Conservation (phyloP, 345 rosid genomes). For the Eucalyptus cloeziana region DNA sequence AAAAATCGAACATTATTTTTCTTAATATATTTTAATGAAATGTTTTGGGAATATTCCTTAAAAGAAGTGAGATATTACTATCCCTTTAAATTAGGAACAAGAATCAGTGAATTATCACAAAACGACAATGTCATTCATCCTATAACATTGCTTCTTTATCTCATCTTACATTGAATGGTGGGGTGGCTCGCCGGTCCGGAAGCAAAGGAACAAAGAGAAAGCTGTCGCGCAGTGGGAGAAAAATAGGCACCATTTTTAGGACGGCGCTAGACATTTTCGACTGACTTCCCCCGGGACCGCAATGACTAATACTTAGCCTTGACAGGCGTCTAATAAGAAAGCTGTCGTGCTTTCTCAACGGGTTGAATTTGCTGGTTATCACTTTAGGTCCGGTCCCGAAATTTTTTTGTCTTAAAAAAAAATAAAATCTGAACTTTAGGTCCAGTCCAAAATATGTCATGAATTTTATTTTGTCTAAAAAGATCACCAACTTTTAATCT, state of each 20-base stretch:
- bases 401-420: too few relatives aligned
- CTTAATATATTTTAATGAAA: neutral
- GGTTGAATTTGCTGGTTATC: too few relatives aligned
- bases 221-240: neutral
- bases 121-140: neutral
- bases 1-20: neutral
- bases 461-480: too few relatives aligned
- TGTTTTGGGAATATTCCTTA: neutral
- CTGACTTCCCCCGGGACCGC: neutral
- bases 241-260: neutral
- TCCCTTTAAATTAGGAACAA: neutral
- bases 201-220: neutral
- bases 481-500: too few relatives aligned
- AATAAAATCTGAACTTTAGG: too few relatives aligned
- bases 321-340: neutral
- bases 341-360: too few relatives aligned
- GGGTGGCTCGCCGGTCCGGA: neutral
- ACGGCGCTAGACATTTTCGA: neutral
- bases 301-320: neutral
- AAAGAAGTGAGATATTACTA: neutral
- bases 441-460: rapidly evolving
- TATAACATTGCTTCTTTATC: neutral
- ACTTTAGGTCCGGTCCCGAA: rapidly evolving
- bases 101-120: neutral
- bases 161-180: neutral